Conservation (phyloP, 805 yeast species). For the Metschnikowia orientalis region DNA sequence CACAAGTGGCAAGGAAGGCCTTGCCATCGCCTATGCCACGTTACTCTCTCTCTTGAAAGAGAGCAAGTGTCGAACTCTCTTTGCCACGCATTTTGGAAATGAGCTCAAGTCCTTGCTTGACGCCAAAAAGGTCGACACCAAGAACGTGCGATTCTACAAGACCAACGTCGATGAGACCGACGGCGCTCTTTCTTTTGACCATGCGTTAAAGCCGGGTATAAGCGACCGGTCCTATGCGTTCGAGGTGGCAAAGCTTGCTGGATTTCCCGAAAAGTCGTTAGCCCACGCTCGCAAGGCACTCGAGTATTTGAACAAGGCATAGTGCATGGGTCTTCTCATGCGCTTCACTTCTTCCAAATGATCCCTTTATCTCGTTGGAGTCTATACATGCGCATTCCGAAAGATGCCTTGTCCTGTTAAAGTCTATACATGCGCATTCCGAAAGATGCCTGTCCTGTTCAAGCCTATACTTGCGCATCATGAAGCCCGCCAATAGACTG, state of each 20-base stretch:
- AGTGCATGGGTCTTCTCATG: too few relatives aligned
- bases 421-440: too few relatives aligned
- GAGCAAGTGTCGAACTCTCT: conserved; percentile 68
- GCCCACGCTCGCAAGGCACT: conserved; percentile 43
- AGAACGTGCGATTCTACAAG: conserved; percentile 25
- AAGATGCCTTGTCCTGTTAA: too few relatives aligned
- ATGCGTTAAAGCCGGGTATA: conserved; percentile 61
- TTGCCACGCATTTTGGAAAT: conserved; percentile 77
- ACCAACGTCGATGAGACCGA: conserved; percentile 29
- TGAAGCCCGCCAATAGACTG: too few relatives aligned
- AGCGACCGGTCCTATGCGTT: conserved; percentile 72
- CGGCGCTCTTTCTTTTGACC: conserved; percentile 43
- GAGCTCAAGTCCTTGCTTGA: conserved; percentile 36
- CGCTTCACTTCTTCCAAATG: too few relatives aligned
- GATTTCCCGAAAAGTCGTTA: conserved; percentile 63
- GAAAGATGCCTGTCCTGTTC: too few relatives aligned
- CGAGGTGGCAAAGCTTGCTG: conserved; percentile 72
- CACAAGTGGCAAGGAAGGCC: conserved; percentile 70
- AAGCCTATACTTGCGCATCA: too few relatives aligned
- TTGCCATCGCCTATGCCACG: conserved; percentile 79
- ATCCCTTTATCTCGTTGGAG: too few relatives aligned
- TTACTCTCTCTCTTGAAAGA: conserved; percentile 48
- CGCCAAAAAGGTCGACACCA: conserved; percentile 25
- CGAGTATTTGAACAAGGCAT: too few relatives aligned
- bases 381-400: too few relatives aligned